Conservation (phyloP, 306 rosid species). For the Amphicarpaea edgeworthii region DNA sequence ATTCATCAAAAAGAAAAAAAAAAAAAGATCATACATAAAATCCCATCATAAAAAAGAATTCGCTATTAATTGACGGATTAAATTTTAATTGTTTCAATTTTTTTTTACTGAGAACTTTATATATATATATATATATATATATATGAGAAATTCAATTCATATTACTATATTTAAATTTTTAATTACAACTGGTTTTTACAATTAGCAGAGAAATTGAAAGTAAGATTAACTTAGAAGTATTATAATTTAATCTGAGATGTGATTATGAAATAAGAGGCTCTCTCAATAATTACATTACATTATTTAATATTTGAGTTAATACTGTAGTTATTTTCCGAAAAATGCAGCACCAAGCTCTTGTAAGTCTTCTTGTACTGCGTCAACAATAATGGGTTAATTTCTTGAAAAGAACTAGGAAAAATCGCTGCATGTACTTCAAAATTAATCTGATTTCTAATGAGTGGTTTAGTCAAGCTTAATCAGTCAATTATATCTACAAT, state of each 20-base stretch:
- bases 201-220: neutral
- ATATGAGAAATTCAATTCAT: neutral
- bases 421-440: neutral
- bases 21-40: neutral
- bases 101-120: neutral
- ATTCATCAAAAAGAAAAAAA: no score
- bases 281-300: neutral
- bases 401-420: neutral
- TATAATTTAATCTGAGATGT: no score
- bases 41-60: neutral
- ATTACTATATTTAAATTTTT: neutral
- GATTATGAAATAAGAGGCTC: neutral
- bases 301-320: neutral
- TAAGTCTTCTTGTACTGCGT: slow-evolving; percentile 2
- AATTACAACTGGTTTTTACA: neutral
- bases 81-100: neutral
- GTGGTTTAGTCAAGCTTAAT: slow-evolving; percentile 29
- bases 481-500: neutral
- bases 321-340: neutral
- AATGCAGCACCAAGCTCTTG: no score
- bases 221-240: no score
- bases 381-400: slow-evolving; percentile 14
- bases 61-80: neutral
- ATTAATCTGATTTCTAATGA: neutral
- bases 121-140: no score